These are phyloP conservation scores for Knoxia roxburghii DNA, from an alignment of 257 asterid genomes.

Conservation along the genomic window DNA sequence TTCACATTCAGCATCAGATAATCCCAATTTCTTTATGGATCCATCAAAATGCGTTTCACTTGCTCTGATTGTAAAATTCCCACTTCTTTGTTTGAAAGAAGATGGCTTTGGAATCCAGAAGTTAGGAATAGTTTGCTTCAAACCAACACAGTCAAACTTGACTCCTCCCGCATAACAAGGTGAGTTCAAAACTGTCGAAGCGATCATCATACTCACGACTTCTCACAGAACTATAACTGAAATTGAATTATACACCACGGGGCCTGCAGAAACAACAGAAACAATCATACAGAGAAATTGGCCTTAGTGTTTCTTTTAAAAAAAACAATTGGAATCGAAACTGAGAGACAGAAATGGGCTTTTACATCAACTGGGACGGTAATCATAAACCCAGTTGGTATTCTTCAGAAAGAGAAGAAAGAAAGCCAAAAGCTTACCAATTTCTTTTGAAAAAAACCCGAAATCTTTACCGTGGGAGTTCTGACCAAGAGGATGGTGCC, in stretches of 20 bases:
- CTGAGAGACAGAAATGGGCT: background rate
- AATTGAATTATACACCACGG: background rate
- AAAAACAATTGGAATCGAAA: background rate
- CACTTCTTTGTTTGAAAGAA: conserved; percentile 8
- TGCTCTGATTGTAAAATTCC: conserved; percentile 34
- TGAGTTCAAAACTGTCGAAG: conserved; percentile 36
- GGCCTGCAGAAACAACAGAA: background rate
- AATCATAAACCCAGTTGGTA: background rate
- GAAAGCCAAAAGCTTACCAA: background rate
- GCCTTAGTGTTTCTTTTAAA: background rate
- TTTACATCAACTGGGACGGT: background rate
- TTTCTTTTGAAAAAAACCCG: no score
- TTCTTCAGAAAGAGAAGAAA: background rate
- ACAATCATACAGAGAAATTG: background rate
- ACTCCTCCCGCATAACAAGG: conserved; percentile 24
- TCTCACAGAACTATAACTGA: background rate
- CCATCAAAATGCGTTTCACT: conserved; percentile 31
- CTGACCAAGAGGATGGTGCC: background rate
- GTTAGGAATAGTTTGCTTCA: conserved; percentile 23
- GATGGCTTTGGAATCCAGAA: background rate
- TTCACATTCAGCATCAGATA: conserved; percentile 69
- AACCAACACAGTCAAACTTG: conserved; percentile 34
- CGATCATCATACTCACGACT: conserved; percentile 24
- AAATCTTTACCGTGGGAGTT: background rate
- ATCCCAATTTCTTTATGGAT: conserved; percentile 41